These are phyloP conservation scores for Apiospora aurea DNA, from an alignment of 2,329 filamentous ascomycete species.

Conservation along the genomic window DNA sequence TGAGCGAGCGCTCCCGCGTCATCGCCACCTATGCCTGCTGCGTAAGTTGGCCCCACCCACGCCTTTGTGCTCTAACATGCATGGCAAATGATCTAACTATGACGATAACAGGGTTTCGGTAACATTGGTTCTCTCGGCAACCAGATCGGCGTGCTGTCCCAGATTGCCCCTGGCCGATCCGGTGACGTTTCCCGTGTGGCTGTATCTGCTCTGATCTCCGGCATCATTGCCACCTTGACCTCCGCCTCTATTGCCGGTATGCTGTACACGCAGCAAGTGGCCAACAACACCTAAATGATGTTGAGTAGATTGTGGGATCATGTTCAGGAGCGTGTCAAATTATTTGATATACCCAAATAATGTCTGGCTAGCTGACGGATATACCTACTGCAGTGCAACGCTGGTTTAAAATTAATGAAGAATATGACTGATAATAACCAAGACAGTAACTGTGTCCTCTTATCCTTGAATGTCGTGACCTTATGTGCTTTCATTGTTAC, in stretches of 20 bases:
- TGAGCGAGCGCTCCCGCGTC: constrained; percentile 75
- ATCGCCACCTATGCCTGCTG: constrained; percentile 89
- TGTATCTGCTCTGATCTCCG: constrained; percentile 77
- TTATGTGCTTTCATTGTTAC: neutral
- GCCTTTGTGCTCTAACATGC: neutral
- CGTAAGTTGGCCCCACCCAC: constrained; percentile 42
- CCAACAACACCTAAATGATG: neutral
- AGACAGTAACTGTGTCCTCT: neutral
- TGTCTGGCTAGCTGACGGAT: neutral
- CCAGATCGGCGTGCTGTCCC: constrained; percentile 86
- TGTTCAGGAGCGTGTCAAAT: neutral
- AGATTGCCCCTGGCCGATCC: constrained; percentile 76
- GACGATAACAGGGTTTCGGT: constrained; percentile 64
- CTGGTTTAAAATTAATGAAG: neutral
- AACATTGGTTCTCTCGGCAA: constrained; percentile 89
- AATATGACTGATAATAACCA: constrained; percentile 1
- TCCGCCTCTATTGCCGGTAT: constrained; percentile 81
- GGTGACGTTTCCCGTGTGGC: constrained; percentile 80
- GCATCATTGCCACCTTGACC: constrained; percentile 80
- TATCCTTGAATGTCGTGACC: neutral
- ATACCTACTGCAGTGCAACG: neutral
- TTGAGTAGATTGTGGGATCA: neutral
- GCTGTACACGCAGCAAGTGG: constrained; percentile 59
- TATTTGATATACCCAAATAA: neutral
- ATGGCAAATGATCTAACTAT: constrained; percentile 25